Percentiles rank a stretch among this genome's conserved stretches.
Conservation (phyloP, 345 rosid genomes). For the Conringia planisiliqua region DNA sequence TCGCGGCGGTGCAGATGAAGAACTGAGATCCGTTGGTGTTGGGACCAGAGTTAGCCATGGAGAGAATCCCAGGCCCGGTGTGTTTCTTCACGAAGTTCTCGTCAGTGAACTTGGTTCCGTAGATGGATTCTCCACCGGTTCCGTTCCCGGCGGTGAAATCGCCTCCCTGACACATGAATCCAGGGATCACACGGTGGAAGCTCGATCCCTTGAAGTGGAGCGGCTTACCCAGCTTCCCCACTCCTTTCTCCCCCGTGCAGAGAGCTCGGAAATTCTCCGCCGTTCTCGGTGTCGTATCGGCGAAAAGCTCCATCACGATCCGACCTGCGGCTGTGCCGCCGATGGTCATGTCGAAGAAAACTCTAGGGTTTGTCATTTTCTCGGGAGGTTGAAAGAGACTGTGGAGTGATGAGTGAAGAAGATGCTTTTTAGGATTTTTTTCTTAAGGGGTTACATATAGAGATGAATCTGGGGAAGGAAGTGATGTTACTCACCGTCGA, state of each 20-base stretch:
- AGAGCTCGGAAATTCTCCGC: constrained; percentile 68
- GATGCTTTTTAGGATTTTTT: background rate
- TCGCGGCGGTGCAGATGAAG: constrained; percentile 47
- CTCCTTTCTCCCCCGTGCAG: constrained; percentile 60
- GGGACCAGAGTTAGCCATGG: constrained; percentile 65
- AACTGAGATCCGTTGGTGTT: constrained; percentile 64
- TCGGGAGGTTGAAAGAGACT: background rate
- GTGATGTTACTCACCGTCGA: background rate
- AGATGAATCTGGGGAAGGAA: background rate
- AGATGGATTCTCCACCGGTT: constrained; percentile 66
- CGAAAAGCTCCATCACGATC: constrained; percentile 54
- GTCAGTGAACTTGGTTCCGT: constrained; percentile 51
- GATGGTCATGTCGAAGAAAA: constrained; percentile 45
- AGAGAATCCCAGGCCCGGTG: constrained; percentile 51
- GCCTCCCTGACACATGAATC: constrained; percentile 72
- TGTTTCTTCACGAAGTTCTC: constrained; percentile 60
- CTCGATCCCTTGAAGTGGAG: constrained; percentile 59
- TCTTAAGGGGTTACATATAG: constrained; percentile 7
- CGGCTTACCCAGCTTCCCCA: constrained; percentile 45
- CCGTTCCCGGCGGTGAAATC: constrained; percentile 65
- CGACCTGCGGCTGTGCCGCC: constrained; percentile 37
- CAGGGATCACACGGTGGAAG: constrained; percentile 66
- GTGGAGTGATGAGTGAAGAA: background rate
- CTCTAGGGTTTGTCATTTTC: constrained; percentile 42
- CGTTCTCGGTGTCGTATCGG: constrained; percentile 39